Evolutionary conservation across 495 filamentous ascomycete species (phyloP).

Genomic region (Trichoderma gamsii): DNA sequence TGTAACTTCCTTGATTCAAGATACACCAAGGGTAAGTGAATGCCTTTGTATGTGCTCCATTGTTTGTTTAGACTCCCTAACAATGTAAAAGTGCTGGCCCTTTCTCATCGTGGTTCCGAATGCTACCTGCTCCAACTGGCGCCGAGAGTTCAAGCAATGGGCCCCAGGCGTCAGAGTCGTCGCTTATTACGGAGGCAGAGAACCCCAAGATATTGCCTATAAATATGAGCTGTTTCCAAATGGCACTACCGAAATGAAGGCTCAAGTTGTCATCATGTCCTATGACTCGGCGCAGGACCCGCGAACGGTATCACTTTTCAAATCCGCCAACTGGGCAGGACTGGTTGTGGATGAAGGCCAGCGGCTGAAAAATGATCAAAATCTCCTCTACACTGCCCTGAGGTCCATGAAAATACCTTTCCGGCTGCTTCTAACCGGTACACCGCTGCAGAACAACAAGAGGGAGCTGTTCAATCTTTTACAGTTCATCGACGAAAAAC

Average conservation of each 20-base stretch:
- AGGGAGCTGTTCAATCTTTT: conserved; percentile 91
- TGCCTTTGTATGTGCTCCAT: background rate
- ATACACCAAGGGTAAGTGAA: conserved; percentile 47
- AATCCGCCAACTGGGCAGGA: conserved; percentile 70
- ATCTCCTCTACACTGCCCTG: conserved; percentile 69
- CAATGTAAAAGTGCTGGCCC: conserved; percentile 59
- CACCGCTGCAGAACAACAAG: conserved; percentile 92
- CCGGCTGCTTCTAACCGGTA: conserved; percentile 80
- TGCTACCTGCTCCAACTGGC: conserved; percentile 93
- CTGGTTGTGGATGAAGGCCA: conserved; percentile 96
- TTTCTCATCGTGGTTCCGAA: conserved; percentile 93
- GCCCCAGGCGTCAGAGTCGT: conserved; percentile 79
- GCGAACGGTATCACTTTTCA: conserved; percentile 56
- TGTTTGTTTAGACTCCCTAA: background rate
- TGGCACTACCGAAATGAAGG: conserved; percentile 52
- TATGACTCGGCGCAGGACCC: conserved; percentile 79
- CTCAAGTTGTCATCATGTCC: conserved; percentile 90
- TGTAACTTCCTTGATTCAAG: conserved; percentile 68
- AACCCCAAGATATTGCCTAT: conserved; percentile 62
- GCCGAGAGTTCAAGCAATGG: conserved; percentile 94
- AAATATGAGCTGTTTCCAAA: conserved; percentile 78
- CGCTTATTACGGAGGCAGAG: conserved; percentile 74
- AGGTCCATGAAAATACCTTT: conserved; percentile 66
- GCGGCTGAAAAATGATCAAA: conserved; percentile 88
- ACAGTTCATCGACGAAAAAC: conserved; percentile 72